Conservation (phyloP, 345 rosid genomes). For the Gossypium raimondii region DNA sequence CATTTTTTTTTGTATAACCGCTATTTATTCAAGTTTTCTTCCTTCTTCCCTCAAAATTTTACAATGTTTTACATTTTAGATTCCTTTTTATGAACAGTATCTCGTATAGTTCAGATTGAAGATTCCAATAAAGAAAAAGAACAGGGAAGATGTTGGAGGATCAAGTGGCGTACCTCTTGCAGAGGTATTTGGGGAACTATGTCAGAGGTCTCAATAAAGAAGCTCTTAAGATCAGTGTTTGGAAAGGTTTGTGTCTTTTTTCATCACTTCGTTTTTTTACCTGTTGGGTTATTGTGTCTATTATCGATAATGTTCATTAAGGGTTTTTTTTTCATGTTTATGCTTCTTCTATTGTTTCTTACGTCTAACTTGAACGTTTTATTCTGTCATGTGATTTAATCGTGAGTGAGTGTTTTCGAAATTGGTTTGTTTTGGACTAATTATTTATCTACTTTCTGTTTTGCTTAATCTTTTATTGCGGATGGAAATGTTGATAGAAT, state of each 20-base stretch:
- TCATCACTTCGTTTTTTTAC: neutral
- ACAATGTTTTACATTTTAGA: conserved; percentile 7
- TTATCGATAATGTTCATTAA: neutral
- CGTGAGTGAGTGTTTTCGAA: neutral
- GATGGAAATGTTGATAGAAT: neutral
- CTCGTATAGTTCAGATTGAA: conserved; percentile 14
- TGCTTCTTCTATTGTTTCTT: neutral
- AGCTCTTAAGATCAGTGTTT: conserved; percentile 96
- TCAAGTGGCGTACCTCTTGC: conserved; percentile 87
- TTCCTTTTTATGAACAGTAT: neutral
- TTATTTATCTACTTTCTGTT: neutral
- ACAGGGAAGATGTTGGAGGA: conserved; percentile 83
- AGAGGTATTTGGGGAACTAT: conserved; percentile 85
- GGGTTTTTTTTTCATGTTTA: neutral
- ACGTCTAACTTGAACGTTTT: neutral
- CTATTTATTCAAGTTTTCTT: neutral
- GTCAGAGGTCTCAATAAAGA: conserved; percentile 85
- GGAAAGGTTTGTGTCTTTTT: conserved; percentile 58
- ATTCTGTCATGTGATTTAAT: neutral
- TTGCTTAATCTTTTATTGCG: neutral
- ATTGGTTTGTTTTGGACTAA: neutral
- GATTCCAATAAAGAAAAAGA: neutral
- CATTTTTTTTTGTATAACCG: neutral
- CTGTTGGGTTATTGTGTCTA: neutral
- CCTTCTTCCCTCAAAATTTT: neutral